Evolutionary conservation across 495 filamentous ascomycete genomes (phyloP).

Genomic region (Daldinia concentrica): DNA sequence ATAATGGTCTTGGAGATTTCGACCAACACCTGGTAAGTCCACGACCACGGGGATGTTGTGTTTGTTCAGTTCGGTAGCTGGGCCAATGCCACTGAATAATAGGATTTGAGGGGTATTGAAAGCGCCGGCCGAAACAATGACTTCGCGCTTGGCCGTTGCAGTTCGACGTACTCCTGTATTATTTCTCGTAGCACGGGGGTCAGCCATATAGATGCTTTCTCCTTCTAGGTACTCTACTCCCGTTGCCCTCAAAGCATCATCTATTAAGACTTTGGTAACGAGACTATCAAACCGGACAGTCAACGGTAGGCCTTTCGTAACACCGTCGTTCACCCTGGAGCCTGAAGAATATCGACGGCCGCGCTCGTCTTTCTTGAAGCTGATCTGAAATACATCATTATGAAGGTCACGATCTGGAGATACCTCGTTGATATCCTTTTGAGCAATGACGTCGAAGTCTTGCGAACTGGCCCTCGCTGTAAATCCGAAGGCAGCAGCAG

Average conservation of each 20-base stretch:
- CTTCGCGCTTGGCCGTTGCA: neutral
- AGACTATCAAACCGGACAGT: neutral
- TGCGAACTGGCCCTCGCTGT: neutral
- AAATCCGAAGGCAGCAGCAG: neutral
- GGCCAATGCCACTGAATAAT: constrained; percentile 2
- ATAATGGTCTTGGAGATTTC: constrained; percentile 5
- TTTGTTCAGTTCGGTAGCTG: neutral
- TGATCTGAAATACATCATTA: neutral
- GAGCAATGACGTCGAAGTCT: neutral
- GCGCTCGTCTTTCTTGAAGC: neutral
- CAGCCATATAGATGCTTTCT: neutral
- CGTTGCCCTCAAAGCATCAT: neutral
- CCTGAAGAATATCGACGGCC: neutral
- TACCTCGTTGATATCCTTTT: neutral
- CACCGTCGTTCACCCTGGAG: neutral
- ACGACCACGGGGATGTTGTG: neutral
- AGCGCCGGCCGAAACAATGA: constrained; percentile 1
- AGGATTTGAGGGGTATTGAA: constrained; percentile 4
- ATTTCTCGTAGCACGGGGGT: neutral
- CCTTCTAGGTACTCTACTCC: neutral
- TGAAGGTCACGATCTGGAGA: neutral
- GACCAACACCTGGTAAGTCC: neutral
- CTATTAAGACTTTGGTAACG: neutral
- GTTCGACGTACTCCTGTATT: neutral
- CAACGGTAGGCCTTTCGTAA: neutral